Percentiles rank a stretch among this genome's conserved stretches.
These are phyloP conservation scores for Sophora flavescens DNA, from an alignment of 306 rosid species.

Conservation along the genomic window DNA sequence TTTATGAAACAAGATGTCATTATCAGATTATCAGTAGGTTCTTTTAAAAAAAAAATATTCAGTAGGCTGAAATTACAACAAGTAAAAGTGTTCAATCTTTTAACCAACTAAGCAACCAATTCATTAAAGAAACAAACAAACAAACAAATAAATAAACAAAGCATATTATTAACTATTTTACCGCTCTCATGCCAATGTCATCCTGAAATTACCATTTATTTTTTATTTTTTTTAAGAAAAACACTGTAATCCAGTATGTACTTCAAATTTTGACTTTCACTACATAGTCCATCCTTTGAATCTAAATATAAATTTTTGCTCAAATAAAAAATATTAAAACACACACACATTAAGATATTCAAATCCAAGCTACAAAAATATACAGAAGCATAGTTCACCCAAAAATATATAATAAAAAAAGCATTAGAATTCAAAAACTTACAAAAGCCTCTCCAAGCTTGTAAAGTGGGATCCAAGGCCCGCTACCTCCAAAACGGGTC, in stretches of 20 bases:
- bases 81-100: background rate
- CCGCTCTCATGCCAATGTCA: no score
- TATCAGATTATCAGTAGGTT: background rate
- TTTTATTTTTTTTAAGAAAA: no score
- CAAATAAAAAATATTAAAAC: background rate
- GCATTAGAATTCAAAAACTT: constrained; percentile 13
- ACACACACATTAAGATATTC: background rate
- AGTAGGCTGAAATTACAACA: background rate
- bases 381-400: background rate
- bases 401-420: no score
- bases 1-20: background rate
- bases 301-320: background rate
- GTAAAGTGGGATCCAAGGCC: constrained; percentile 78
- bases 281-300: background rate
- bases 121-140: no score
- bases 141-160: no score
- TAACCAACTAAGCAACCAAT: constrained; percentile 6
- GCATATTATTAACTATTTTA: no score
- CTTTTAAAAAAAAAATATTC: no score
- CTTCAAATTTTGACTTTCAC: constrained; percentile 1
- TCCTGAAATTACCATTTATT: no score
- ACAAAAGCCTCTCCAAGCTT: constrained; percentile 70
- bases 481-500: constrained; percentile 92
- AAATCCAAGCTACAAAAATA: background rate
- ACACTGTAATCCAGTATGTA: constrained; percentile 2